Evolutionary conservation across 2,329 filamentous ascomycete genomes (phyloP).

Genomic region (Periconia digitata): DNA sequence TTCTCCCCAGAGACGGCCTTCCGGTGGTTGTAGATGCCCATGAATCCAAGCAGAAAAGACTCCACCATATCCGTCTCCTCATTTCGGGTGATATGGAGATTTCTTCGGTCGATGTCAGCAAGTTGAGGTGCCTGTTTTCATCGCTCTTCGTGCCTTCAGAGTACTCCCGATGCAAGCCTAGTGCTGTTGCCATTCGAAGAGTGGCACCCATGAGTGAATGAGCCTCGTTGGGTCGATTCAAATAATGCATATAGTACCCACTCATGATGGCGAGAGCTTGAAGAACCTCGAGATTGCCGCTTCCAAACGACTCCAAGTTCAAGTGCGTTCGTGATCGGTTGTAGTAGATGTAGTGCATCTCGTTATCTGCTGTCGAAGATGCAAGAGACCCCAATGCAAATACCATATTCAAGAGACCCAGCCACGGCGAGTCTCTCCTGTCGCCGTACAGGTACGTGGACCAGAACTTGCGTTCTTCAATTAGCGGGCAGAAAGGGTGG

Average conservation of each 20-base stretch:
- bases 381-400: slow-evolving; percentile 74
- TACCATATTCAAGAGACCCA: slow-evolving; percentile 73
- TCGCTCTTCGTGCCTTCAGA: slow-evolving; percentile 31
- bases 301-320: slow-evolving; percentile 67
- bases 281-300: slow-evolving; percentile 71
- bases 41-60: slow-evolving; percentile 47
- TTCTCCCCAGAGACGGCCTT: slow-evolving; percentile 43
- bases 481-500: slow-evolving; percentile 71
- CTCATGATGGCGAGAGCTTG: slow-evolving; percentile 72
- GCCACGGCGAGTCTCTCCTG: slow-evolving; percentile 68
- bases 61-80: slow-evolving; percentile 49
- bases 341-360: slow-evolving; percentile 70
- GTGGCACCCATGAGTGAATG: slow-evolving; percentile 72
- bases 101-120: slow-evolving; percentile 28
- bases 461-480: slow-evolving; percentile 71
- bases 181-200: slow-evolving; percentile 71
- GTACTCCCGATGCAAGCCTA: slow-evolving; percentile 71
- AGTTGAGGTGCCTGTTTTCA: slow-evolving; percentile 17
- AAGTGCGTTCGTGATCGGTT: slow-evolving; percentile 67
- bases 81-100: slow-evolving; percentile 42
- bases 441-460: slow-evolving; percentile 64
- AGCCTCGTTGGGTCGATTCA: slow-evolving; percentile 75
- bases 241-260: slow-evolving; percentile 77
- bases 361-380: slow-evolving; percentile 63
- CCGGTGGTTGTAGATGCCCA: slow-evolving; percentile 49